Conservation (phyloP, 768 basidiomycete species). For the Lactifluus subvellereus region DNA sequence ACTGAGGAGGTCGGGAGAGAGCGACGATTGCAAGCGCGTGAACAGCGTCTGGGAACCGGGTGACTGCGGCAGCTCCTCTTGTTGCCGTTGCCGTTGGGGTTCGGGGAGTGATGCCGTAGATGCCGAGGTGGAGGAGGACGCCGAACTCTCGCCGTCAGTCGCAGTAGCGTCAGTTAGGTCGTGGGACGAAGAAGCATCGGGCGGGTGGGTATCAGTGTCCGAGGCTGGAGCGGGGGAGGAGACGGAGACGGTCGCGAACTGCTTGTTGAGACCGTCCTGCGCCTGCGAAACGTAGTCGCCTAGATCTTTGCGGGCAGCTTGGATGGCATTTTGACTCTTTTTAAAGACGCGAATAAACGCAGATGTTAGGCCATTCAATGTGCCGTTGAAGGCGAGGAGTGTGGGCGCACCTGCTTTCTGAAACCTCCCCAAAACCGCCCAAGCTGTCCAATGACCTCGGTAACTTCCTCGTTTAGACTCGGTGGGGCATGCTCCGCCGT, state of each 20-base stretch:
- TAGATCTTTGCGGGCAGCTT: slow-evolving; percentile 68
- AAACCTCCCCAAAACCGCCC: slow-evolving; percentile 89
- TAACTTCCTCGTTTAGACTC: slow-evolving; percentile 80
- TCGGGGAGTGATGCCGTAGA: slow-evolving; percentile 14
- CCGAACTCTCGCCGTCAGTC: slow-evolving; percentile 23
- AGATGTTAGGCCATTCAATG: background rate
- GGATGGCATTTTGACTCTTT: slow-evolving; percentile 65
- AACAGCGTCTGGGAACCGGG: slow-evolving; percentile 44
- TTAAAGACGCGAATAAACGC: background rate
- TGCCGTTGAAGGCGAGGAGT: background rate
- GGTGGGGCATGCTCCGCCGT: slow-evolving; percentile 41
- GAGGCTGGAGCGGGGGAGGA: background rate
- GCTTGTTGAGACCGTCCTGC: slow-evolving; percentile 66
- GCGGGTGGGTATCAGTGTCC: slow-evolving; percentile 18
- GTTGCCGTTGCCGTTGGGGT: slow-evolving; percentile 2
- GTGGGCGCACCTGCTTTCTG: slow-evolving; percentile 66
- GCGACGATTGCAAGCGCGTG: slow-evolving; percentile 62
- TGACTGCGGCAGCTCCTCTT: background rate
- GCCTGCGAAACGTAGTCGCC: slow-evolving; percentile 70
- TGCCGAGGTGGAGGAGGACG: slow-evolving; percentile 25
- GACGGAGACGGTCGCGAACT: slow-evolving; percentile 36
- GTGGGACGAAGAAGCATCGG: slow-evolving; percentile 28
- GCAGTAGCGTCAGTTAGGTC: slow-evolving; percentile 16
- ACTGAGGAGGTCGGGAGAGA: slow-evolving; percentile 69
- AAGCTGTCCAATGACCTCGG: slow-evolving; percentile 82